A percentile compares a stretch with the other conserved stretches of the same genome.
These are phyloP conservation scores for Ceratobasidium papillatum DNA, from an alignment of 1,284 basidiomycete species.

Conservation along the genomic window DNA sequence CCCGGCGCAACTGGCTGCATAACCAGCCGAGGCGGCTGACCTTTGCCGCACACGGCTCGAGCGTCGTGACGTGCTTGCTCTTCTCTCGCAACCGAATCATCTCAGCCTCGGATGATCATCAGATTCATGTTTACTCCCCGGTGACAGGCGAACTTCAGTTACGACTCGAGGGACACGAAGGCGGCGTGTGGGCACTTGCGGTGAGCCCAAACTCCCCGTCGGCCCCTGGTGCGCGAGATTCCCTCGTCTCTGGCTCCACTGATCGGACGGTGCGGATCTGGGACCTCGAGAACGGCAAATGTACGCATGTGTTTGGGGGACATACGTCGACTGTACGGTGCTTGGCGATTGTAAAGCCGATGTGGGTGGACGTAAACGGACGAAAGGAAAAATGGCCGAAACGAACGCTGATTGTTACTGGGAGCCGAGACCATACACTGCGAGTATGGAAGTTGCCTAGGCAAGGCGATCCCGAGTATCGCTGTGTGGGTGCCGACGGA, in stretches of 20 bases:
- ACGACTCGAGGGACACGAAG: constrained; percentile 87
- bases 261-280: constrained; percentile 94
- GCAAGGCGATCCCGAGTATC: constrained; percentile 78
- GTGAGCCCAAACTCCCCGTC: constrained; percentile 52
- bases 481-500: constrained; percentile 74
- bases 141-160: constrained; percentile 76
- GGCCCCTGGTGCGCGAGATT: constrained; percentile 78
- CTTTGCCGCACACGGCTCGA: constrained; percentile 86
- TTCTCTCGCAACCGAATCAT: constrained; percentile 94
- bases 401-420: constrained; percentile 88
- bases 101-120: constrained; percentile 92
- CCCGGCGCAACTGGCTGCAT: constrained; percentile 47
- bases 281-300: constrained; percentile 81
- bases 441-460: constrained; percentile 88
- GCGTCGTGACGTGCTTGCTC: constrained; percentile 92
- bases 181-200: constrained; percentile 94
- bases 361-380: constrained; percentile 71
- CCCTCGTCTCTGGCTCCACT: constrained; percentile 91
- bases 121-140: constrained; percentile 91
- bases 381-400: constrained; percentile 83
- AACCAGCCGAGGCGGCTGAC: constrained; percentile 64
- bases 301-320: constrained; percentile 90
- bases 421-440: constrained; percentile 88
- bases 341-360: constrained; percentile 88
- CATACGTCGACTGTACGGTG: constrained; percentile 94